Conservation (phyloP, 495 filamentous ascomycete species). For the Hypoxylon rickii region DNA sequence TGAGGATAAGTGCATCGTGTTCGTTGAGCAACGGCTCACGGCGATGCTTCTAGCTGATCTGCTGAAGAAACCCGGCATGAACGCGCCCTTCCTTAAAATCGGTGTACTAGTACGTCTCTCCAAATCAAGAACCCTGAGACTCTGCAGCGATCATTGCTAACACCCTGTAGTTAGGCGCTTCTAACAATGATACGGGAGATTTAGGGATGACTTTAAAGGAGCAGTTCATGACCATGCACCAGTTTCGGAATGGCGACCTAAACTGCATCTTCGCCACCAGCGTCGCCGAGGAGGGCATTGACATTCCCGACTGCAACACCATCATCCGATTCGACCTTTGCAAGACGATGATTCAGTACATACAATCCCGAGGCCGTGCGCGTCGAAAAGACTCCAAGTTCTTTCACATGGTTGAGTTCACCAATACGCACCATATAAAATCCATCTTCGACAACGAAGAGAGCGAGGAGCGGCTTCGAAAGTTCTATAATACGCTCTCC, state of each 20-base stretch:
- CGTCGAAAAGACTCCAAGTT: conserved; percentile 77
- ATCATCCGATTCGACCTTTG: conserved; percentile 92
- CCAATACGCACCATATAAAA: conserved; percentile 63
- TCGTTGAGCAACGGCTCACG: conserved; percentile 78
- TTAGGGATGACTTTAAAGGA: conserved; percentile 64
- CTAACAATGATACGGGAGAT: conserved; percentile 42
- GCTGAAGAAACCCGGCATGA: conserved; percentile 57
- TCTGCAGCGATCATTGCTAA: background rate
- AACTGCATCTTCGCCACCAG: conserved; percentile 94
- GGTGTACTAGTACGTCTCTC: conserved; percentile 66
- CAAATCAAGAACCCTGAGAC: background rate
- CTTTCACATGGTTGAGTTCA: conserved; percentile 77
- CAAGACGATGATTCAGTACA: conserved; percentile 88
- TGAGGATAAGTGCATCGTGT: conserved; percentile 77
- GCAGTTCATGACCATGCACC: conserved; percentile 75
- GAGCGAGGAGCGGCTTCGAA: conserved; percentile 63
- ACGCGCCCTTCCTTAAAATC: conserved; percentile 63
- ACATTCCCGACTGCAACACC: conserved; percentile 94
- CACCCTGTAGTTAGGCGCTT: conserved; percentile 42
- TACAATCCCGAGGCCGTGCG: conserved; percentile 92
- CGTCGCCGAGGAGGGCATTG: conserved; percentile 92
- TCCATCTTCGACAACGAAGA: conserved; percentile 60
- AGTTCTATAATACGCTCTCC: conserved; percentile 76
- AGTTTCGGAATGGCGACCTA: conserved; percentile 77
- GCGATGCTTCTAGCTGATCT: conserved; percentile 72